Base-by-base conservation (phyloP, 2,329 filamentous ascomycete genomes). In the Teratosphaeria destructans region DNA sequence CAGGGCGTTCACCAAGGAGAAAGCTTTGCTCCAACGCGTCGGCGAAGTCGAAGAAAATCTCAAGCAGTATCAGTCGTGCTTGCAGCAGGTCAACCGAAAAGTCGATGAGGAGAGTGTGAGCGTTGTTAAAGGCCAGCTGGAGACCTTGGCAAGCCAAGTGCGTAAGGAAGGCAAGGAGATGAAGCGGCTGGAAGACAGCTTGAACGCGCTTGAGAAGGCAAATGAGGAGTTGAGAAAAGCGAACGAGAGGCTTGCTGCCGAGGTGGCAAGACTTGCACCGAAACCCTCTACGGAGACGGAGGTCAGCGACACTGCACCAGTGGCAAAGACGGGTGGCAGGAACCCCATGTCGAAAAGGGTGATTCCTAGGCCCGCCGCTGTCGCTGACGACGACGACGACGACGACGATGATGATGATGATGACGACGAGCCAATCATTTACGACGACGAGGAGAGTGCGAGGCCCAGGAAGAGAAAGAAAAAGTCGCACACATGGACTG, bases 1-100 rank as follows among this genome's bases (percentile, higher is more conserved):
- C 27, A 62, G 63, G 35, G 59, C 61, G 29, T 59, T 61, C 26
- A 57, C 60, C 12, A 65, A 60, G 14, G 66, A 70, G 56, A 62
- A 65, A 47, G 62, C 61, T 16, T 43, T 67, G 19, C 57, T 66
- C 14, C 63, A 67, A 39, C 63, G 65, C 12, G 54, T 69, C 27
- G 62, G 61, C 34, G 62, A 65, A 1, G 58, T 66, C 2, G 65
- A 68, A 43, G 56, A 56, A 19, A 54, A 47, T n/a, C 59, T 69
- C 34, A 60, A 61, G 52, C 52, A 61, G 37, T 64, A 67, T 49
- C 57, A 60, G 39, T 23, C 64, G 14, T 59, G 35, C 34, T 59
- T 68, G 27, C 53, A 61, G 23, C 49, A 56, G 14, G 34, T 68
- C 5, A 63, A 64, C 2, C 59, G 59, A 14, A 53, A 59, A 5